Evolutionary conservation across 306 rosid species (phyloP).

Genomic region (Lagenaria siceraria): DNA sequence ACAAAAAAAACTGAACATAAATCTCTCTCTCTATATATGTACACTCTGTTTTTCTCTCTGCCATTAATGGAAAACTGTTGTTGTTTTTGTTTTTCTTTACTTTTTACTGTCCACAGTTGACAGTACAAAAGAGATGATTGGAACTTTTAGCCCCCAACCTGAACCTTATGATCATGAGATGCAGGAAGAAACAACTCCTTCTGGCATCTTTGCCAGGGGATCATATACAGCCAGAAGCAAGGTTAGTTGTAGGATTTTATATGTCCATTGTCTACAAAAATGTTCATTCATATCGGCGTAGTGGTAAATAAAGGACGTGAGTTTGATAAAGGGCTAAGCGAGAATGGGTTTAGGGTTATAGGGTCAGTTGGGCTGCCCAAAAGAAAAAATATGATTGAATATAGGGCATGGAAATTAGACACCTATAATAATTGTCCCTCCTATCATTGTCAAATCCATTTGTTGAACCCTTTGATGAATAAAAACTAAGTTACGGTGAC

Average conservation of each 20-base stretch:
- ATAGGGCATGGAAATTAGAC: no score
- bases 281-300: no score
- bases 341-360: no score
- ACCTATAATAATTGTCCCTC: no score
- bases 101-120: slow-evolving; percentile 41
- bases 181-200: slow-evolving; percentile 86
- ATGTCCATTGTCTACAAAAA: background rate
- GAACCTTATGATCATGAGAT: slow-evolving; percentile 68
- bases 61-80: background rate
- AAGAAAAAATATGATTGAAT: no score
- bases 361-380: no score
- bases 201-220: slow-evolving; percentile 88
- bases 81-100: background rate
- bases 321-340: no score
- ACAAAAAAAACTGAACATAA: background rate
- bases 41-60: background rate
- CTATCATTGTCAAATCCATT: no score
- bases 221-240: slow-evolving; percentile 70
- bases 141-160: slow-evolving; percentile 78
- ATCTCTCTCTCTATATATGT: background rate
- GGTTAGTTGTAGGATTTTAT: slow-evolving; percentile 20
- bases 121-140: slow-evolving; percentile 75
- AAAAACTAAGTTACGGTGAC: no score
- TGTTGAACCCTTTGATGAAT: no score
- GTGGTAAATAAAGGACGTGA: no score